Evolutionary conservation across 257 asterid species (phyloP).

Genomic region (Echites panduratus): DNA sequence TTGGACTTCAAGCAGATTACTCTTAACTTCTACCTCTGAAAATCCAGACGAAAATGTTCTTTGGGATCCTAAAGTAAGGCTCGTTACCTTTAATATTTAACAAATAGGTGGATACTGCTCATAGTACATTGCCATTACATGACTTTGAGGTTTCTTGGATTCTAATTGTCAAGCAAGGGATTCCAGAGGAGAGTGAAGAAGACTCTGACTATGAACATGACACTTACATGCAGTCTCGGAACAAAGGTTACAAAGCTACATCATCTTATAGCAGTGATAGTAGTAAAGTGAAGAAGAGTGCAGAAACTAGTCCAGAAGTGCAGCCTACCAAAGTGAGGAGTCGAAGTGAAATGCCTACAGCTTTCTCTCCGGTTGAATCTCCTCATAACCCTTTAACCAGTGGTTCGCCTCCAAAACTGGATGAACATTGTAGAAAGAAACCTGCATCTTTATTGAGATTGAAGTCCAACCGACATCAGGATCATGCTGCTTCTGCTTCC

Average conservation of each 20-base stretch:
- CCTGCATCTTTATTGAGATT: constrained; percentile 48
- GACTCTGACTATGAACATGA: constrained; percentile 24
- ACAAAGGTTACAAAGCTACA: constrained; percentile 21
- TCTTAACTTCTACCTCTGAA: constrained; percentile 25
- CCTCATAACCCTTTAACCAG: constrained; percentile 35
- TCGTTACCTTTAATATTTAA: not conserved
- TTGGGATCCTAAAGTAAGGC: constrained; percentile 50
- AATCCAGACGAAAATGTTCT: constrained; percentile 34
- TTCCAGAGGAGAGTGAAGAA: constrained; percentile 43
- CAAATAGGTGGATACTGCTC: not conserved
- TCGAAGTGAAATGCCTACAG: constrained; percentile 35
- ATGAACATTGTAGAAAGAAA: constrained; percentile 29
- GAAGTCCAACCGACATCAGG: constrained; percentile 46
- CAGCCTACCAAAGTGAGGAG: constrained; percentile 22
- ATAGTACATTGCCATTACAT: not conserved
- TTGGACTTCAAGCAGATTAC: constrained; percentile 33
- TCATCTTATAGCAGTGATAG: constrained; percentile 24
- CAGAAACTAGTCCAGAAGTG: constrained; percentile 26
- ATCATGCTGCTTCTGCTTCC: constrained; percentile 28
- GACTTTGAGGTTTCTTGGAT: constrained; percentile 4
- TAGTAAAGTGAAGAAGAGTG: constrained; percentile 22
- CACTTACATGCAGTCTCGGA: constrained; percentile 15
- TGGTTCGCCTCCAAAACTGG: constrained; percentile 41
- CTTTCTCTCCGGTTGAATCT: constrained; percentile 40
- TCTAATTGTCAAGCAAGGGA: constrained; percentile 37